phyloP scores from a whole-genome alignment of 495 filamentous ascomycete species.

The Aspergillus sclerotioniger region DNA sequence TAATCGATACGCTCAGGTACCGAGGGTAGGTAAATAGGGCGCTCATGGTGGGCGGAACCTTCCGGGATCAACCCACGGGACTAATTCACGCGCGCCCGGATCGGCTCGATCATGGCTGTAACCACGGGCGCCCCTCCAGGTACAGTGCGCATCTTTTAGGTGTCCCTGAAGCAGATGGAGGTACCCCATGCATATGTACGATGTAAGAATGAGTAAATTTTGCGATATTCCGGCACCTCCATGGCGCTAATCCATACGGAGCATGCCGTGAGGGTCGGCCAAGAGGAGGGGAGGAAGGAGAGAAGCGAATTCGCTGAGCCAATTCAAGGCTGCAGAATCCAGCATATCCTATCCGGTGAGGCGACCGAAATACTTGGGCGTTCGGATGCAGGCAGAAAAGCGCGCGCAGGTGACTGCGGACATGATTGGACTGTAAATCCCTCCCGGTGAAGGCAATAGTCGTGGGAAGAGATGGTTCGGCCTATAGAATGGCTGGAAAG shows the following conservation, averaged over 20 bases:
- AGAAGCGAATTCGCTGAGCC: conserved; percentile 12
- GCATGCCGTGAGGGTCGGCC: not conserved
- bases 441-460: conserved; percentile 17
- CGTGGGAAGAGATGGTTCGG: not conserved
- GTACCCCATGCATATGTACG: conserved; percentile 11
- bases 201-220: conserved; percentile 4
- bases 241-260: conserved; percentile 2
- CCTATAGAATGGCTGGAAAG: conserved; percentile 8
- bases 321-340: conserved; percentile 19
- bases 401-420: not conserved
- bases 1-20: too few species aligned
- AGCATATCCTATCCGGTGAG: conserved; percentile 23
- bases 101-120: conserved; percentile 20
- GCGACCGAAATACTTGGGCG: conserved; percentile 8
- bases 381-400: conserved; percentile 7
- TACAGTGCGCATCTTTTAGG: conserved; percentile 6
- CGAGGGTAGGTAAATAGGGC: not conserved
- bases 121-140: conserved; percentile 11
- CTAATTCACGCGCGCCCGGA: conserved; percentile 19
- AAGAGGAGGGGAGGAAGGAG: conserved; percentile 6
- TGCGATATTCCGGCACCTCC: conserved; percentile 1
- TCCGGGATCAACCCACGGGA: conserved; percentile 22
- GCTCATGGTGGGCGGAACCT: conserved; percentile 14
- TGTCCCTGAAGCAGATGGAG: conserved; percentile 9
- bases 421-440: conserved; percentile 15